phyloP scores from a whole-genome alignment of 192 early-diverging fungal genomes.

The Gryganskiella cystojenkinii region DNA sequence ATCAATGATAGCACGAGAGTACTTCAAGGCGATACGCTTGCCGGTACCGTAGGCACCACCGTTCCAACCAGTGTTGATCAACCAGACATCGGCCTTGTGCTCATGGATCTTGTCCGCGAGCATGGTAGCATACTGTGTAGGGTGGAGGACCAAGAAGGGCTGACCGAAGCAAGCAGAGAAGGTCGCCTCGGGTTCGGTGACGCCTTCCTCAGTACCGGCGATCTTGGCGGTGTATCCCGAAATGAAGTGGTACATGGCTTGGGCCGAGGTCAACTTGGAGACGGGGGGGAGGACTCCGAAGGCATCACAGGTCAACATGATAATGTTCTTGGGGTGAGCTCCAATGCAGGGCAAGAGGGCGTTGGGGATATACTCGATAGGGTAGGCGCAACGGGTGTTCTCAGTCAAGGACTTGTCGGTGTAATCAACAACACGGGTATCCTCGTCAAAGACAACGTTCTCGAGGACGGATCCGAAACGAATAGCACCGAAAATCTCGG shows the following conservation, averaged over 20 bases:
- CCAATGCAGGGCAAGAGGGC: conserved; percentile 93
- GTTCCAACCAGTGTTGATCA: conserved; percentile 98
- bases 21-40: conserved; percentile 95
- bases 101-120: conserved; percentile 92
- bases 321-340: conserved; percentile 92
- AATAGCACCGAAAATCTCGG: conserved; percentile 97
- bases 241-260: conserved; percentile 98
- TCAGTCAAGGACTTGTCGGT: conserved; percentile 85
- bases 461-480: conserved; percentile 93
- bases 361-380: conserved; percentile 93
- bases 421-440: conserved; percentile 85
- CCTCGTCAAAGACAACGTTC: conserved; percentile 88
- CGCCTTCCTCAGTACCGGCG: conserved; percentile 94
- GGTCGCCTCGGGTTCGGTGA: conserved; percentile 90
- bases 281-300: conserved; percentile 95
- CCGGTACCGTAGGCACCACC: conserved; percentile 91
- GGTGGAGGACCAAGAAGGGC: conserved; percentile 96
- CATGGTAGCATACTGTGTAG: conserved; percentile 95
- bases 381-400: conserved; percentile 97
- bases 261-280: conserved; percentile 86
- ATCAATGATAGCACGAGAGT: conserved; percentile 97
- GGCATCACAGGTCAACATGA: conserved; percentile 95
- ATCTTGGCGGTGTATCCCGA: conserved; percentile 99
- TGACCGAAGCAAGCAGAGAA: conserved; percentile 95
- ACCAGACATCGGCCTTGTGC: conserved; percentile 91